phyloP scores from a whole-genome alignment of 345 rosid genomes.

The Pistacia integerrima region DNA sequence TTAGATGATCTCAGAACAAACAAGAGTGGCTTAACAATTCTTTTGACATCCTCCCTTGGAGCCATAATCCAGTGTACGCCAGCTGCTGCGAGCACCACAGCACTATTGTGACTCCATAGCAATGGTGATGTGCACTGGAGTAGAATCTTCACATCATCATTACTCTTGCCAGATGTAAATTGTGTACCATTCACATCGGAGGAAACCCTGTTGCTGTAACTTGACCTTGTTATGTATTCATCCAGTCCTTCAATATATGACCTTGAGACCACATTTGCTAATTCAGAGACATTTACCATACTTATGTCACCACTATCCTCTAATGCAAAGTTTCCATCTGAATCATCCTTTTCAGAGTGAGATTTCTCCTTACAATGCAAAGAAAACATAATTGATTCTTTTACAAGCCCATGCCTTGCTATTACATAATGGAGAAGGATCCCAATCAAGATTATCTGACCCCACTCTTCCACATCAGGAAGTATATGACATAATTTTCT shows the following conservation, averaged over 20 bases:
- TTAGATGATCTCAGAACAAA: slow-evolving; percentile 83
- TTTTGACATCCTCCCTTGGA: slow-evolving; percentile 68
- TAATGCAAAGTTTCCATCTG: slow-evolving; percentile 32
- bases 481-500: slow-evolving; percentile 83
- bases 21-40: slow-evolving; percentile 84
- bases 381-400: slow-evolving; percentile 85
- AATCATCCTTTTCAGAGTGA: slow-evolving; percentile 46
- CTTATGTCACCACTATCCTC: slow-evolving; percentile 32
- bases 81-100: slow-evolving; percentile 90
- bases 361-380: slow-evolving; percentile 45
- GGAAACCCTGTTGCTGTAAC: slow-evolving; percentile 35
- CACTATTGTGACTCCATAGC: slow-evolving; percentile 92
- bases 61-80: slow-evolving; percentile 98
- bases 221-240: slow-evolving; percentile 77
- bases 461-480: slow-evolving; percentile 99
- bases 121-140: slow-evolving; percentile 90
- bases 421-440: slow-evolving; percentile 76
- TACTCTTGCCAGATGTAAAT: slow-evolving; percentile 65
- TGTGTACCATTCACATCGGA: slow-evolving; percentile 40
- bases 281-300: slow-evolving; percentile 40
- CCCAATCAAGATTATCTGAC: slow-evolving; percentile 79
- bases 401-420: slow-evolving; percentile 86
- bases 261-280: slow-evolving; percentile 57
- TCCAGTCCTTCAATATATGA: slow-evolving; percentile 92
- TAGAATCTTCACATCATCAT: slow-evolving; percentile 75